phyloP scores from a whole-genome alignment of 2,329 filamentous ascomycete genomes.

The Phyllosticta ampelicida region DNA sequence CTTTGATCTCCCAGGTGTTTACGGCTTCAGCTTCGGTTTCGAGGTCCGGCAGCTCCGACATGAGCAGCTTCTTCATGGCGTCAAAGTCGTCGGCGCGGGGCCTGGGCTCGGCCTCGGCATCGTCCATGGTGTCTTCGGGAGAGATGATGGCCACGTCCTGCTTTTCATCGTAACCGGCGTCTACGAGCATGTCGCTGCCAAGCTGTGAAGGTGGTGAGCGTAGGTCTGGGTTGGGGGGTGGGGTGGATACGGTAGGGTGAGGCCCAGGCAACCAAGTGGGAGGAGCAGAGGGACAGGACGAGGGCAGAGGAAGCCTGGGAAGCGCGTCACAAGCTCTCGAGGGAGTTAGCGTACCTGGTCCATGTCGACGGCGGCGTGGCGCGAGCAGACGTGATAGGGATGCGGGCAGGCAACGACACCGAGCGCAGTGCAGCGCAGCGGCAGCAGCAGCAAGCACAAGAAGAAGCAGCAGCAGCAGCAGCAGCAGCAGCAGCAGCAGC shows the following conservation, averaged over 20 bases:
- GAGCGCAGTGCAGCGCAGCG: neutral
- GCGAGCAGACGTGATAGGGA: slow-evolving; percentile 8
- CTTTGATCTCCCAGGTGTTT: slow-evolving; percentile 77
- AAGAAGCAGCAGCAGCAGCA: neutral
- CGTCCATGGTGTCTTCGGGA: slow-evolving; percentile 46
- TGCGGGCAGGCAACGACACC: slow-evolving; percentile 1
- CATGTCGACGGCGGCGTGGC: slow-evolving; percentile 21
- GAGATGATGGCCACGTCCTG: slow-evolving; percentile 52
- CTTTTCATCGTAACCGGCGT: slow-evolving; percentile 52
- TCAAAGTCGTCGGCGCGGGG: slow-evolving; percentile 55
- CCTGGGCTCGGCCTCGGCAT: slow-evolving; percentile 43
- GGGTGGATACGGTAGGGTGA: neutral
- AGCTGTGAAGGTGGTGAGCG: slow-evolving; percentile 31
- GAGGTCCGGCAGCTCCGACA: slow-evolving; percentile 68
- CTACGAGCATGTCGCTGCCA: slow-evolving; percentile 53
- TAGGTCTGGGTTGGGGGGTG: no score
- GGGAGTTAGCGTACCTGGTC: slow-evolving; percentile 25
- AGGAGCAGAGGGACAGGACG: slow-evolving; percentile 11
- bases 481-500: neutral
- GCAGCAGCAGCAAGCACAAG: no score
- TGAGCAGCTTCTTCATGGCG: slow-evolving; percentile 71
- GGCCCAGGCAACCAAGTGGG: neutral
- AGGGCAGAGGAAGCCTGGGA: slow-evolving; percentile 13
- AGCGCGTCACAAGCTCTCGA: neutral
- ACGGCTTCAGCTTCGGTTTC: slow-evolving; percentile 65